Base-by-base conservation (phyloP, 305 asterid genomes). In the Fraxinus albicans region DNA sequence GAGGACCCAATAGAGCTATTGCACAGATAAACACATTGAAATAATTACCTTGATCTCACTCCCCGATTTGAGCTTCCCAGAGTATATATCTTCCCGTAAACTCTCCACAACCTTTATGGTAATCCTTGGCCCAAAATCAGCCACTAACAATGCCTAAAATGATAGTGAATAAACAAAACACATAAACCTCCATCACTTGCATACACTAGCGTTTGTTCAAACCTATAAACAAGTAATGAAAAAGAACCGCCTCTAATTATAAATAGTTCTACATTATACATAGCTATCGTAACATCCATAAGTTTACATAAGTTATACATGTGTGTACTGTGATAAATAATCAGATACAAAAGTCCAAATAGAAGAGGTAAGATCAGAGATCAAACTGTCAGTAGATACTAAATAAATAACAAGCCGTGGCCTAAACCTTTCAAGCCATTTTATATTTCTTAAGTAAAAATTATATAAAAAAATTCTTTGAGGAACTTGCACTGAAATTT, bases 91-190 rank as follows among this genome's bases (percentile, higher is more conserved):
- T 82, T 92, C 98, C 88, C 97, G 88, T 85, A 96, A 90, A 84
- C 94, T 89, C 80, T 96, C 99, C 85, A 96, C 97, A 29, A 96
- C 92, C 91, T 96, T 96, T 40, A 94, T 13, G 8, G 98, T 92
- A 83, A 92, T 93, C 90, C 89, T 91, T 21, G 98, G 99, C 78
- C 98, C 99, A 86, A 96, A 96, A 93, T 96, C 98, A 69, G 98
- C 92, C 67, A 94, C 96, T 86, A 96, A 81, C 31, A 96, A 87
- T 70, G 88, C 97, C 99, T 94, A 82, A 60, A 29, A 50, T 19
- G 55, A 86, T 79, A 82, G 58, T 31, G 70, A 70, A n/a, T 78
- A 34, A 72, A 25, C 31, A 44, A 35, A 63, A 84, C 15, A n/a
- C 10, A 50, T 55, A 63, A 80, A 6, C 69, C 23, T 19, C 73